A percentile compares a stretch with the other conserved stretches of the same genome.
Conservation (phyloP, 2,329 filamentous ascomycete species). For the Mycosphaerella arachidis region DNA sequence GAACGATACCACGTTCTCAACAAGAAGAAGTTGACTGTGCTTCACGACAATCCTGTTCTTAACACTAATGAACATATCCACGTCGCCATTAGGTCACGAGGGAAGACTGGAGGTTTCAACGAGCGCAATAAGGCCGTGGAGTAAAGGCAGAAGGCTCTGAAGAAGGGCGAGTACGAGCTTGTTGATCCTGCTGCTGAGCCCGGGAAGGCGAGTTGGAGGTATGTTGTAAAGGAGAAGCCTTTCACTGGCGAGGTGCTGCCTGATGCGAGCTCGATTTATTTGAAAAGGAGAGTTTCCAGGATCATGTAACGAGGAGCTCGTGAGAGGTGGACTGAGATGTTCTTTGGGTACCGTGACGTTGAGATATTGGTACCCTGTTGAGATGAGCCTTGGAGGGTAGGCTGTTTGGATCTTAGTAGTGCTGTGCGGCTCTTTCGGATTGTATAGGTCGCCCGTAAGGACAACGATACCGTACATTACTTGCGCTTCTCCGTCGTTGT, state of each 20-base stretch:
- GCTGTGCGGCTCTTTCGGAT: too few relatives aligned
- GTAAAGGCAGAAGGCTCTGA: slow-evolving; percentile 13
- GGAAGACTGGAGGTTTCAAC: slow-evolving; percentile 10
- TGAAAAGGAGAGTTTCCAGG: slow-evolving; percentile 13
- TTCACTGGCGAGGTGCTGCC: slow-evolving; percentile 8
- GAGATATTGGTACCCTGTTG: not conserved
- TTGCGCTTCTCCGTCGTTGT: too few relatives aligned
- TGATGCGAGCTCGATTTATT: slow-evolving; percentile 9
- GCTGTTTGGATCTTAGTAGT: too few relatives aligned
- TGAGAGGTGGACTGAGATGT: not conserved
- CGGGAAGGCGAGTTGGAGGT: slow-evolving; percentile 13
- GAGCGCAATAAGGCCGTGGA: slow-evolving; percentile 4
- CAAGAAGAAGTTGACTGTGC: slow-evolving; percentile 10
- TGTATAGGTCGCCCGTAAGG: too few relatives aligned
- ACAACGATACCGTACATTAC: too few relatives aligned
- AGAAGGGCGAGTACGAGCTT: slow-evolving; percentile 10
- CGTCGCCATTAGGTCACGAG: slow-evolving; percentile 9
- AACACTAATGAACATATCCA: slow-evolving; percentile 16
- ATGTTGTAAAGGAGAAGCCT: slow-evolving; percentile 9
- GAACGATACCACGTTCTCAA: slow-evolving; percentile 14
- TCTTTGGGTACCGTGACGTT: not conserved
- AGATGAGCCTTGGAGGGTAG: too few relatives aligned
- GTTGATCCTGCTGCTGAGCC: slow-evolving; percentile 8
- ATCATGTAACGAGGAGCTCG: slow-evolving; percentile 6
- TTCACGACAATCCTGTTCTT: slow-evolving; percentile 6